These are phyloP conservation scores for Plasmopara viticola DNA, from an alignment of 352 stramenopile species.

Conservation along the genomic window DNA sequence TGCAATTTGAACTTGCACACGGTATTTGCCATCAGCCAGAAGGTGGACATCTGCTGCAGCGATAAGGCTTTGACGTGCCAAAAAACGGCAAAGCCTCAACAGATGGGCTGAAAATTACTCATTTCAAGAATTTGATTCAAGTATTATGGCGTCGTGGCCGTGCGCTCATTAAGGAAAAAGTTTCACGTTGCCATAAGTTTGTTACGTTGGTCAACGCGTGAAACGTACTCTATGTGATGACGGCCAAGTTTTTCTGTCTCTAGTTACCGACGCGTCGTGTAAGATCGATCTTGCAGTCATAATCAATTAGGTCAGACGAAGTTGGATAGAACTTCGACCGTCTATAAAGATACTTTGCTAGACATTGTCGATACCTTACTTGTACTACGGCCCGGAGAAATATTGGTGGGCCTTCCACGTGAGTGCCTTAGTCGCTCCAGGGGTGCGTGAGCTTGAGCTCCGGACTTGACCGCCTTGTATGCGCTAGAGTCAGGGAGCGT, in stretches of 20 bases:
- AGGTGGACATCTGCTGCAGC: conserved; percentile 46
- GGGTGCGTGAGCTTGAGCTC: too few relatives aligned
- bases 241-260: conserved; percentile 70
- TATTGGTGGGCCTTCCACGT: conserved; percentile 46
- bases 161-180: conserved; percentile 58
- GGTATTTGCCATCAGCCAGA: conserved; percentile 68
- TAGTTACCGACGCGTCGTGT: conserved; percentile 69
- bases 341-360: conserved; percentile 60
- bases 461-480: too few relatives aligned
- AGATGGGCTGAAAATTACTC: conserved; percentile 54
- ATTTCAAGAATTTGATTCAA: conserved; percentile 79
- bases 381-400: conserved; percentile 53
- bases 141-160: conserved; percentile 55
- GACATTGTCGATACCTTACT: conserved; percentile 42
- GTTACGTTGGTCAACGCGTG: conserved; percentile 62
- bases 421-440: conserved; percentile 21
- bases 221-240: conserved; percentile 64
- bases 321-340: conserved; percentile 53
- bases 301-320: conserved; percentile 54
- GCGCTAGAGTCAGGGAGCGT: too few relatives aligned
- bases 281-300: conserved; percentile 66
- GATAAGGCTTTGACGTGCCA: conserved; percentile 65
- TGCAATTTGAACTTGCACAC: conserved; percentile 57
- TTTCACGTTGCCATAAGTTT: conserved; percentile 66
- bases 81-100: conserved; percentile 62